phyloP scores from a whole-genome alignment of 2,329 filamentous ascomycete species.

The Aspergillus clavatus region DNA sequence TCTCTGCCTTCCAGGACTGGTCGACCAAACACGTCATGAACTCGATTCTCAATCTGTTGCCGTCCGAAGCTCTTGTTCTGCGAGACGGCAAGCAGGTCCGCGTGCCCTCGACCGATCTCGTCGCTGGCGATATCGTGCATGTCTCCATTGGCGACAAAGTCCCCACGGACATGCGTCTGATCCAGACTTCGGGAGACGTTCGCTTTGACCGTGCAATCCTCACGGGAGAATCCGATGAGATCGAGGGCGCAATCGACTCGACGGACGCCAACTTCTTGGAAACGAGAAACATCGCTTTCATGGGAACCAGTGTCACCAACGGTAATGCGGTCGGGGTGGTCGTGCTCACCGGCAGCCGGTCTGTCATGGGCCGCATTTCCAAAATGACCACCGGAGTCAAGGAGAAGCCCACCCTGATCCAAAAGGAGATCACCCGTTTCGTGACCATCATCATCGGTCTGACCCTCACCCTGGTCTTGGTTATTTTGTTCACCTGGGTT shows the following conservation, averaged over 20 bases:
- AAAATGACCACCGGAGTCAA: constrained; percentile 68
- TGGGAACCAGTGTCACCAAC: constrained; percentile 71
- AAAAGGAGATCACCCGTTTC: constrained; percentile 69
- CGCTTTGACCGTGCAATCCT: constrained; percentile 71
- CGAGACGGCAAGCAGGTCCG: constrained; percentile 55
- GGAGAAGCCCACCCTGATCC: constrained; percentile 62
- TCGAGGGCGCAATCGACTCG: constrained; percentile 59
- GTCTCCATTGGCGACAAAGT: constrained; percentile 70
- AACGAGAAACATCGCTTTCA: constrained; percentile 69
- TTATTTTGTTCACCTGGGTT: constrained; percentile 52
- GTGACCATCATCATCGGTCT: constrained; percentile 65
- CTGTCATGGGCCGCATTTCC: constrained; percentile 73
- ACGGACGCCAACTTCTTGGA: constrained; percentile 73
- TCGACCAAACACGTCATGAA: constrained; percentile 73
- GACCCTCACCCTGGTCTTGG: constrained; percentile 59
- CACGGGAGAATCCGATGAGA: constrained; percentile 65
- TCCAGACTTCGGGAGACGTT: constrained; percentile 64
- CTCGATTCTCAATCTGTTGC: constrained; percentile 71
- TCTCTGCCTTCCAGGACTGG: constrained; percentile 70
- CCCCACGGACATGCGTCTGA: constrained; percentile 68
- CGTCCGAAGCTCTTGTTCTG: constrained; percentile 63
- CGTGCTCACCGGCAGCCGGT: constrained; percentile 65
- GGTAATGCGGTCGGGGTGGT: constrained; percentile 65
- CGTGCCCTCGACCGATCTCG: constrained; percentile 58
- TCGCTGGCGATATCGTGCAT: constrained; percentile 66